Conservation (phyloP, 192 early-diverging fungal genomes). For the Coemansia sp. region DNA sequence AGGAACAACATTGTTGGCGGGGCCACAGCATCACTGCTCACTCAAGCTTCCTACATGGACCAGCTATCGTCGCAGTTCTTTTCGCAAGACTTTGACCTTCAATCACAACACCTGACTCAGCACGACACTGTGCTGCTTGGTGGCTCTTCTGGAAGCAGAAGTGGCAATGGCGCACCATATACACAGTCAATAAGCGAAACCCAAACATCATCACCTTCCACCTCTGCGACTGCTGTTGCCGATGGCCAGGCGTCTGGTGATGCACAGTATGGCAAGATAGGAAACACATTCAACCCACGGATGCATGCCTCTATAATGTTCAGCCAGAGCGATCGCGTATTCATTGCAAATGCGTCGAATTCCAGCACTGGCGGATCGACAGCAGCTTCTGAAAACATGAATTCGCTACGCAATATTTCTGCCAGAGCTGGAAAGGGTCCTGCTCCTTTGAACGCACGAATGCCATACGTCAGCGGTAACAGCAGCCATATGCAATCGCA, state of each 20-base stretch:
- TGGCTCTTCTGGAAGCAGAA: background rate
- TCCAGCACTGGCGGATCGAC: background rate
- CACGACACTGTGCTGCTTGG: constrained; percentile 45
- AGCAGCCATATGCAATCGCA: constrained; percentile 18
- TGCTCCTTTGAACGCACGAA: background rate
- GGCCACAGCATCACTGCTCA: constrained; percentile 20
- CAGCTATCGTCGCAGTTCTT: constrained; percentile 33
- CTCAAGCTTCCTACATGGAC: constrained; percentile 34
- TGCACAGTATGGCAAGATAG: background rate
- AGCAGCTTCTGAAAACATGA: background rate
- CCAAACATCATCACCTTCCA: background rate
- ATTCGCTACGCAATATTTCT: background rate
- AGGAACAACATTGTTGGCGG: constrained; percentile 20
- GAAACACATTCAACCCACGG: constrained; percentile 36
- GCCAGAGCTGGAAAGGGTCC: background rate
- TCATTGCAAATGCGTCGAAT: constrained; percentile 5
- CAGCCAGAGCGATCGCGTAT: constrained; percentile 48
- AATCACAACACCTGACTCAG: constrained; percentile 43
- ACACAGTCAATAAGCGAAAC: background rate
- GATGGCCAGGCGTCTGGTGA: background rate
- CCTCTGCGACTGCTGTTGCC: constrained; percentile 1
- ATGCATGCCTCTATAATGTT: constrained; percentile 55
- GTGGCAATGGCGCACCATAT: background rate
- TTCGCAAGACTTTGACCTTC: constrained; percentile 37
- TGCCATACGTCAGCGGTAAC: background rate